Conservation (phyloP, 345 rosid species). For the Eucalyptus regnans region DNA sequence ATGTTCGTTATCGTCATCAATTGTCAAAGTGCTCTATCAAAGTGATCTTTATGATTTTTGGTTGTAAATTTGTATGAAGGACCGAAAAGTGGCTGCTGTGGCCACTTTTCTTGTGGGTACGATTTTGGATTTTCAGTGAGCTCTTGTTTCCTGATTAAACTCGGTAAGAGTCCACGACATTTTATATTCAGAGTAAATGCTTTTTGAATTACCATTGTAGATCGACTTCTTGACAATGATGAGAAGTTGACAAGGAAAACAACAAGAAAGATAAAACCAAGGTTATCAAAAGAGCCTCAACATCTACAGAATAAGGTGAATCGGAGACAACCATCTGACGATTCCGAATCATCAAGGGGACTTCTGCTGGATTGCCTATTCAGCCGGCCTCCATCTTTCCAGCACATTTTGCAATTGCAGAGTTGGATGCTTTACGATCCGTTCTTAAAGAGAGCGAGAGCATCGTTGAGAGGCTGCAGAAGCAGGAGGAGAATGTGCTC, state of each 20-base stretch:
- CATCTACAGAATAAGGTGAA: slow-evolving; percentile 22
- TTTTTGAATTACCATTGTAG: background rate
- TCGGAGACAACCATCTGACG: slow-evolving; percentile 24
- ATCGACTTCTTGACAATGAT: slow-evolving; percentile 27
- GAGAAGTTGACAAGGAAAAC: slow-evolving; percentile 47
- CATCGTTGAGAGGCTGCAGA: slow-evolving; percentile 55
- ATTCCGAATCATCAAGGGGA: background rate
- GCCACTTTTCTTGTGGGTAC: background rate
- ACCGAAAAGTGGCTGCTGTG: background rate
- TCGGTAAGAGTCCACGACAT: background rate
- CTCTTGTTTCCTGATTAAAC: background rate
- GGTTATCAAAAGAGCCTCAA: slow-evolving; percentile 18
- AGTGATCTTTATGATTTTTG: background rate
- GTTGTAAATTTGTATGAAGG: background rate
- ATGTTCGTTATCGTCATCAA: too few species aligned
- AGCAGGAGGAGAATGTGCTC: slow-evolving; percentile 55
- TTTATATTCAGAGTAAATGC: background rate
- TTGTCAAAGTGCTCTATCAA: background rate
- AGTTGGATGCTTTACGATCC: slow-evolving; percentile 58
- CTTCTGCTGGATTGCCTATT: slow-evolving; percentile 29
- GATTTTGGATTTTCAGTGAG: background rate
- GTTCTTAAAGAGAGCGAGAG: slow-evolving; percentile 59
- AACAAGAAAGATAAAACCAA: slow-evolving; percentile 34
- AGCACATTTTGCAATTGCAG: slow-evolving; percentile 22
- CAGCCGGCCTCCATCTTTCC: slow-evolving; percentile 32